phyloP scores from a whole-genome alignment of 2,329 filamentous ascomycete species.

The Aspergillus luchuensis region DNA sequence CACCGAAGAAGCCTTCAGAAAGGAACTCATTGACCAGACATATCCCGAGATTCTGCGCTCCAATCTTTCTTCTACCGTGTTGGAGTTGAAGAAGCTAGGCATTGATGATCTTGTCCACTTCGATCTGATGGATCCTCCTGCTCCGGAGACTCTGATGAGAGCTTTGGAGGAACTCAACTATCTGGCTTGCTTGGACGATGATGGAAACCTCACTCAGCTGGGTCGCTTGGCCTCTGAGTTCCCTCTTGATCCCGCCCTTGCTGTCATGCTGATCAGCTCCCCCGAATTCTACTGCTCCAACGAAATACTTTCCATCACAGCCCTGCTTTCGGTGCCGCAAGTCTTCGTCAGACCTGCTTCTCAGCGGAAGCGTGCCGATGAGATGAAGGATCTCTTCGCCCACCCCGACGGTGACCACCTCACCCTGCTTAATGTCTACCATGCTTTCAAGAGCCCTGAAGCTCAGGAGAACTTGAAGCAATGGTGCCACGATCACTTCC shows the following conservation, averaged over 20 bases:
- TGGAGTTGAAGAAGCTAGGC: constrained; percentile 96
- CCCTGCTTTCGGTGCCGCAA: constrained; percentile 90
- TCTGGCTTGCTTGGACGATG: constrained; percentile 91
- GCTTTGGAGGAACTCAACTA: constrained; percentile 98
- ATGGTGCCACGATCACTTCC: constrained; percentile 97
- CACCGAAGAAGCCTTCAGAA: constrained; percentile 94
- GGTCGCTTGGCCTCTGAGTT: constrained; percentile 91
- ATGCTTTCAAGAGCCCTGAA: constrained; percentile 82
- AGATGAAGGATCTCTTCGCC: constrained; percentile 94
- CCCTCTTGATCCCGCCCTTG: constrained; percentile 87
- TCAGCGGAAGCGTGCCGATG: constrained; percentile 86
- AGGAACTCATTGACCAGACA: constrained; percentile 95
- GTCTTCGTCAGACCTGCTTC: constrained; percentile 86
- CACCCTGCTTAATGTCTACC: constrained; percentile 95
- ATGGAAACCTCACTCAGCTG: constrained; percentile 85
- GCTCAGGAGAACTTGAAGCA: constrained; percentile 74
- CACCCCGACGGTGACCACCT: constrained; percentile 94
- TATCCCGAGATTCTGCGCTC: constrained; percentile 95
- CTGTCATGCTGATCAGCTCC: constrained; percentile 96
- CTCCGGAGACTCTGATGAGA: constrained; percentile 97
- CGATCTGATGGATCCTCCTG: constrained; percentile 96
- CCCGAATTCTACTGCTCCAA: constrained; percentile 99
- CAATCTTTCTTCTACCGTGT: constrained; percentile 89
- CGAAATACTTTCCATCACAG: constrained; percentile 93
- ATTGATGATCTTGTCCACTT: constrained; percentile 96